A percentile compares a stretch with the other conserved stretches of the same genome.
These are phyloP conservation scores for Trichoderma parareesei DNA, from an alignment of 495 filamentous ascomycete genomes.

Conservation along the genomic window DNA sequence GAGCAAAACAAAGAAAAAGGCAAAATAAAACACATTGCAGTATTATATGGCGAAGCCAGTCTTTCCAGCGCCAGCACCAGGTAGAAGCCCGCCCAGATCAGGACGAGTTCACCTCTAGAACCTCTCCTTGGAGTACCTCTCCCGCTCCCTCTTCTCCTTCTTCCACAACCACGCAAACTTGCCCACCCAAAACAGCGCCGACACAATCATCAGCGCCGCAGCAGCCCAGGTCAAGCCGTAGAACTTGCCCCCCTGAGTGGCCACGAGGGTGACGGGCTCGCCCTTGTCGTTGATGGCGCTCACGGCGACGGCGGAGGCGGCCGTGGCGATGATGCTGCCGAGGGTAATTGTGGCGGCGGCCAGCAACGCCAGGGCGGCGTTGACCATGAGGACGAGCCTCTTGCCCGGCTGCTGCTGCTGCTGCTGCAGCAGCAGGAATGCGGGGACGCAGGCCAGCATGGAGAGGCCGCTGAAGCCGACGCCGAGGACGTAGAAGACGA, in stretches of 20 bases:
- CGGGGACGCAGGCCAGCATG: conserved; percentile 41
- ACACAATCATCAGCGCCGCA: conserved; percentile 50
- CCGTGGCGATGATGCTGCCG: conserved; percentile 25
- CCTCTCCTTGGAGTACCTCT: conserved; percentile 8
- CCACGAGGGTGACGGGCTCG: conserved; percentile 24
- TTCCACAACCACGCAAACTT: conserved; percentile 9
- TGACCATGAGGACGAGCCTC: conserved; percentile 33
- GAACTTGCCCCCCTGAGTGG: conserved; percentile 25
- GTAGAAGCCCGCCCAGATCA: background rate
- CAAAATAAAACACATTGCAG: background rate
- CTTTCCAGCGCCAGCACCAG: conserved; percentile 1
- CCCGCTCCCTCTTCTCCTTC: conserved; percentile 12
- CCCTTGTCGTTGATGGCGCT: conserved; percentile 26
- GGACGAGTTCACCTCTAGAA: background rate
- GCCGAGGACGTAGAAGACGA: conserved; percentile 58
- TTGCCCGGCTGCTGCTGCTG: conserved; percentile 19
- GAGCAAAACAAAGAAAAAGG: background rate
- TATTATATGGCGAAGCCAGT: background rate
- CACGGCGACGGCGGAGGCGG: conserved; percentile 24
- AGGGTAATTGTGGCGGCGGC: conserved; percentile 20
- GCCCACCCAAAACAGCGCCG: conserved; percentile 47
- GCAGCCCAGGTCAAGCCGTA: conserved; percentile 53
- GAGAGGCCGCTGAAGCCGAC: conserved; percentile 48
- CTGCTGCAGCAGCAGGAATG: conserved; percentile 25
- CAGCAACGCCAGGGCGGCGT: conserved; percentile 30